Conservation (phyloP, 257 asterid species). For the Scutellaria galericulata region DNA sequence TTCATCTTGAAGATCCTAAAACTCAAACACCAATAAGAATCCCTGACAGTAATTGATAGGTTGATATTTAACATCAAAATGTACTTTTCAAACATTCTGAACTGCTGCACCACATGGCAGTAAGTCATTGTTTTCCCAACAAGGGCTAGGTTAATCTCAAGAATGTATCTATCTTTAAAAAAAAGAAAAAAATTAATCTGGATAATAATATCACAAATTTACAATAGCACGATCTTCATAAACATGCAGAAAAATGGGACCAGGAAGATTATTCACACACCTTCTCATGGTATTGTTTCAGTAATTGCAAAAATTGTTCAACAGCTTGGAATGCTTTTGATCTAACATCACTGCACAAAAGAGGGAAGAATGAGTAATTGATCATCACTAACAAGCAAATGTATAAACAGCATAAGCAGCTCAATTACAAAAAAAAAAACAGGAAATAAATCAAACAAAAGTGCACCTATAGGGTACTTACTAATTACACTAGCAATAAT, state of each 20-base stretch:
- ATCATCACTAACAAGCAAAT: slow-evolving; percentile 26
- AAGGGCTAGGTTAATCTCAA: slow-evolving; percentile 11
- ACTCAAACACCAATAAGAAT: slow-evolving; percentile 1
- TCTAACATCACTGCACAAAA: slow-evolving; percentile 75
- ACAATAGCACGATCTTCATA: slow-evolving; percentile 27
- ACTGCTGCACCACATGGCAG: slow-evolving; percentile 21
- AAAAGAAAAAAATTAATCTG: not conserved
- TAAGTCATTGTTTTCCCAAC: slow-evolving; percentile 16
- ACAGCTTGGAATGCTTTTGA: slow-evolving; percentile 92
- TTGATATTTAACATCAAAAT: slow-evolving; percentile 1
- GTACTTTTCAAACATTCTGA: slow-evolving; percentile 8
- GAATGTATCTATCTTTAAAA: slow-evolving; percentile 25
- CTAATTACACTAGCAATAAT: slow-evolving; percentile 8
- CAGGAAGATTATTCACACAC: slow-evolving; percentile 46
- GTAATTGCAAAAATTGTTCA: slow-evolving; percentile 89
- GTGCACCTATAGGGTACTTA: slow-evolving; percentile 1
- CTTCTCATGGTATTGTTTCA: slow-evolving; percentile 81
- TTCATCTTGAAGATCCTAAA: not conserved
- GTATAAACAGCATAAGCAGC: slow-evolving; percentile 20
- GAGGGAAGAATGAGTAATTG: slow-evolving; percentile 25
- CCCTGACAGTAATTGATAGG: not conserved
- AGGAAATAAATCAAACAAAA: slow-evolving; percentile 13
- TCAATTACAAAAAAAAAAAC: slow-evolving; percentile 18
- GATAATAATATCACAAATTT: slow-evolving; percentile 15
- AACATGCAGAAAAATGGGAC: slow-evolving; percentile 23